Conservation (phyloP, 208 protist species). For the Trichomonas gallinae region DNA sequence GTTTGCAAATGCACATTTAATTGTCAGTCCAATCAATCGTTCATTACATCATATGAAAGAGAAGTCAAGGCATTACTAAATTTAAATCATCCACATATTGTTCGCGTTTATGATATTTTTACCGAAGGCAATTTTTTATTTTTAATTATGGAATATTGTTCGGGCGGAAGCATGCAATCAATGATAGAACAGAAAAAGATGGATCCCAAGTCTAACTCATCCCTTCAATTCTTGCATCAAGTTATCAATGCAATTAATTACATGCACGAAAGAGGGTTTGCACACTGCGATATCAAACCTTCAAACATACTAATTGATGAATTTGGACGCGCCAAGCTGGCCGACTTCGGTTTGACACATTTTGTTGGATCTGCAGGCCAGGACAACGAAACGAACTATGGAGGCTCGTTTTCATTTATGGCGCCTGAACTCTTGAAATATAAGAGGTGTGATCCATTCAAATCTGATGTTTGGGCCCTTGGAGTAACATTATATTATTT, state of each 20-base stretch:
- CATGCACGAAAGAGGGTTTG: neutral
- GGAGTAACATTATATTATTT: neutral
- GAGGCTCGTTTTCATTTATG: neutral
- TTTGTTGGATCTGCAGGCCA: neutral
- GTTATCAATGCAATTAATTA: neutral
- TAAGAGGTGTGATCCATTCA: neutral
- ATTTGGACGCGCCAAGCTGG: neutral
- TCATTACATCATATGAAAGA: neutral
- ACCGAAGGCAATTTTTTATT: neutral
- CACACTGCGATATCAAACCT: neutral
- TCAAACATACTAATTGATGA: neutral
- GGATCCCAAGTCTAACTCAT: neutral
- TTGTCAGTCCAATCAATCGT: neutral
- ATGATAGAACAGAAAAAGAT: neutral
- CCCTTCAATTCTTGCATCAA: neutral
- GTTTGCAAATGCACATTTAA: neutral
- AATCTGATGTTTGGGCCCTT: neutral
- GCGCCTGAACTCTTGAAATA: neutral
- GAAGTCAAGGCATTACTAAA: neutral
- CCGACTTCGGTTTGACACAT: neutral
- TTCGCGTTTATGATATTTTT: neutral
- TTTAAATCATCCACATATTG: neutral
- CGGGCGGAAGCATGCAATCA: neutral
- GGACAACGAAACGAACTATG: neutral
- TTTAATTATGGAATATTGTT: slow-evolving; percentile 21